Base-by-base conservation (phyloP, 352 stramenopile genomes). In the Blastocystis hominis region DNA sequence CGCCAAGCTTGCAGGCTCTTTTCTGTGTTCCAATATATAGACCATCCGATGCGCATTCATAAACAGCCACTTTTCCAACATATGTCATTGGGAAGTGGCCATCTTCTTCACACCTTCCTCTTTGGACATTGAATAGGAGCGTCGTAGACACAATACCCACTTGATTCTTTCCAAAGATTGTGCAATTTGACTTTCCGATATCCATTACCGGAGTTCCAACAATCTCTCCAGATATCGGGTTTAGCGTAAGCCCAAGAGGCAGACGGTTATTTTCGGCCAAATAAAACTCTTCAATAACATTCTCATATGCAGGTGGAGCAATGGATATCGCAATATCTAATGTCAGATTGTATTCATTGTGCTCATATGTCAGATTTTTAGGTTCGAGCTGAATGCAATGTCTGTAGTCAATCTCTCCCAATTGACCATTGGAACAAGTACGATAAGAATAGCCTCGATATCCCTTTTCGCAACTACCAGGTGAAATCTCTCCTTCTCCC, bases 361-460 rank as follows among this genome's bases (percentile, higher is more conserved):
- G 2, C 24, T 20, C 9, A 15, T 77, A 77, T n/a, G 15, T 56
- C 24, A 77, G 38, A 77, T 77, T 24, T 40, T 56, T n/a, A 6
- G 66, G 66, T 20, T 9, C 50, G 34, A 24, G 38, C 7, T 53
- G 50, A 36, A 34, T 15, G 36, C 66, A 77, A 61, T 34, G 66
- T 20, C 54, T 40, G 5, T 30, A 59, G 5, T 61, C 38, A 17
- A 77, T 50, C 30, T 87, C 66, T 1, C 30, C 20, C 47, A 87
- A 69, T 15, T 53, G 10, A 40, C 44, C 47, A 30, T 66, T 30
- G 4, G 44, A 53, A 30, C 77, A 87, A 3, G 72, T 78, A n/a
- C 77, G 62, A 64, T 87, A 87, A n/a, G 42, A 50, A 46, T 77
- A 87, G 17, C 77, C 77, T 13, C 24, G 36, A 34, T 54, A 87